These are phyloP conservation scores for Raffaelea ambrosiae DNA, from an alignment of 2,329 filamentous ascomycete genomes.

Conservation along the genomic window DNA sequence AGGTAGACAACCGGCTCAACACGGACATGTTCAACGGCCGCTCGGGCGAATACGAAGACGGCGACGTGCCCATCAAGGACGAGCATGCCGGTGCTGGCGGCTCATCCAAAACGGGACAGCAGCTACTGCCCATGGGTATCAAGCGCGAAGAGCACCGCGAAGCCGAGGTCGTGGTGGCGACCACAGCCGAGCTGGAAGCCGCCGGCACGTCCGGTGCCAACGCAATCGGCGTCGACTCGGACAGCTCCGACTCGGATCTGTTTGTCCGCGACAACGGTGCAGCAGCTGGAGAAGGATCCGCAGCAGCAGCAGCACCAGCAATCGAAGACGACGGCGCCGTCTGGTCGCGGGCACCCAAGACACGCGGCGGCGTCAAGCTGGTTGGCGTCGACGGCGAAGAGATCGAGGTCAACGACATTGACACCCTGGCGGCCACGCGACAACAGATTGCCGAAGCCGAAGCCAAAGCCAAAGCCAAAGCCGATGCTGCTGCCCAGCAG, in stretches of 20 bases:
- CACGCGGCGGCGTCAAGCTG: constrained; percentile 24
- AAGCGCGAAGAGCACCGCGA: constrained; percentile 46
- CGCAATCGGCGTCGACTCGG: constrained; percentile 18
- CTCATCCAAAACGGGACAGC: constrained; percentile 9
- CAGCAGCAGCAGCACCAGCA: too few relatives aligned
- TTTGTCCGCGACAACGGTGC: constrained; percentile 13
- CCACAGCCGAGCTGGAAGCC: constrained; percentile 47
- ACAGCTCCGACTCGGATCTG: constrained; percentile 14
- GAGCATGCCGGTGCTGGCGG: constrained; percentile 23
- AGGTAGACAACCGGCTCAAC: constrained; percentile 43
- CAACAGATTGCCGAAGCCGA: constrained; percentile 7
- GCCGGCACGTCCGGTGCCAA: neutral
- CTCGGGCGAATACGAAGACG: constrained; percentile 27
- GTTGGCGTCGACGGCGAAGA: constrained; percentile 34
- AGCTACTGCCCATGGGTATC: constrained; percentile 46
- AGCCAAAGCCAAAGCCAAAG: constrained; percentile 4
- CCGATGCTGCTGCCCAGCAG: neutral
- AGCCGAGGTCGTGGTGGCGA: constrained; percentile 43
- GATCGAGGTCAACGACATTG: constrained; percentile 28
- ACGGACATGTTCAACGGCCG: constrained; percentile 44
- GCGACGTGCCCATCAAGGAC: constrained; percentile 32
- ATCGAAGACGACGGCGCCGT: constrained; percentile 27
- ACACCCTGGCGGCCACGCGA: constrained; percentile 22
- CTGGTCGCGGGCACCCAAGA: constrained; percentile 32
- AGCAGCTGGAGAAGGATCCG: neutral